Conservation (phyloP, 305 asterid genomes). For the Fraxinus sp. region DNA sequence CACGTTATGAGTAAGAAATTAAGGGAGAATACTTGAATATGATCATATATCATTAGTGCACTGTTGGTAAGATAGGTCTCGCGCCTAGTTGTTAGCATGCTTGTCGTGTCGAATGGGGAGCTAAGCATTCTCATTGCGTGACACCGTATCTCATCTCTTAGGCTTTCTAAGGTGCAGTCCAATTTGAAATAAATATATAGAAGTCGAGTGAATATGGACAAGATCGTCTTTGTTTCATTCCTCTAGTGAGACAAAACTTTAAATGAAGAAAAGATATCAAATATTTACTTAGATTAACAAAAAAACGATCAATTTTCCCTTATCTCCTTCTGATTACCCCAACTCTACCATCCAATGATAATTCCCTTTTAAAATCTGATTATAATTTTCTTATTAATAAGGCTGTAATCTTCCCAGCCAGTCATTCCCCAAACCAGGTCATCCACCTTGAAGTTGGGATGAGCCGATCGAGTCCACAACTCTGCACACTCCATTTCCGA, state of each 20-base stretch:
- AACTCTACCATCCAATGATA: neutral
- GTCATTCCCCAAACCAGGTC: constrained; percentile 61
- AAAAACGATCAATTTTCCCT: too few relatives aligned
- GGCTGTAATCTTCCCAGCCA: constrained; percentile 62
- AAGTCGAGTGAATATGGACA: too few relatives aligned
- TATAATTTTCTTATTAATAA: constrained; percentile 18
- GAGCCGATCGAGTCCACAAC: constrained; percentile 47
- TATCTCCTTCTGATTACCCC: neutral
- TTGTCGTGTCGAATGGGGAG: too few relatives aligned
- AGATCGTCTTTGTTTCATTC: neutral
- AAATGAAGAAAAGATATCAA: neutral
- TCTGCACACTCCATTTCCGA: constrained; percentile 17
- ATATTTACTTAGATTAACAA: neutral
- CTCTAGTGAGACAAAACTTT: neutral
- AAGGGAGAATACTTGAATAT: too few relatives aligned
- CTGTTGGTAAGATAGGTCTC: too few relatives aligned
- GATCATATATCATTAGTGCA: too few relatives aligned
- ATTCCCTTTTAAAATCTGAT: too few relatives aligned
- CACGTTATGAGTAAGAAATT: too few relatives aligned
- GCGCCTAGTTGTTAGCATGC: too few relatives aligned
- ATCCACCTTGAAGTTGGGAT: constrained; percentile 47
- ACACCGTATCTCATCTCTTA: too few relatives aligned
- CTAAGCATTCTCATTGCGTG: too few relatives aligned
- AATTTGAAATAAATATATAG: too few relatives aligned
- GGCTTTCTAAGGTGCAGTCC: neutral